Evolutionary conservation across 176 grass and related monocot species (phyloP), one percentile per base, ranked within the genome.

Genomic region (Pontederia paniculata): DNA sequence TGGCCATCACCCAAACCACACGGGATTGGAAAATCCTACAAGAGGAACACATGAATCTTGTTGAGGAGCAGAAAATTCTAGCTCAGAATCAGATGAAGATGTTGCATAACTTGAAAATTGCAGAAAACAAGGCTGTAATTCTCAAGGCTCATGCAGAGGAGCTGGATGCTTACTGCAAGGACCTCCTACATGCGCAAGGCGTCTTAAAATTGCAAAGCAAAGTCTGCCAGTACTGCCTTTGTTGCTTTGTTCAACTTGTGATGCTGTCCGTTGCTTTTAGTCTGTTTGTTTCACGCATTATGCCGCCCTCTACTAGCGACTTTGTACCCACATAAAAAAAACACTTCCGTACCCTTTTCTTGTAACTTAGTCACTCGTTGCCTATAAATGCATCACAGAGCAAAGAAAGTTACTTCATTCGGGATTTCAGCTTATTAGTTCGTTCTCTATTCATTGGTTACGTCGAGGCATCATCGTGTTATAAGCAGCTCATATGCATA

Each of bases 101-200:
- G 74, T 4, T 62, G 74, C 45, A 49, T 0, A 73, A 62, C 62
- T 67, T 78, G 10, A 63, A 54, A 47, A 78, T 78, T 47, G 77
- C 70, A 2, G 71, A 84, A 48, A 62, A 43, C 23, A 81, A 73
- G 74, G 73, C 70, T 44, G 16, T 76, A 28, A 66, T 69, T 70
- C 55, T 81, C 17, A 84, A 76, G 9, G 45, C 69, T 50, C 59
- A 75, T 72, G 63, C 74, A 20, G 74, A 84, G 52, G 71, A 65
- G 16, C 23, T 89, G 54, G 74, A n/a, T n/a, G n/a, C n/a, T n/a
- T n/a, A n/a, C n/a, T n/a, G 76, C 74, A 76, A 70, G 44, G 86
- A 84, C 55, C 77, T 84, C 9, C 52, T 68, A 0, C 50, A 54
- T 48, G 60, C 53, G 21, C 73, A 74, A 5, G 71, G 84, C 43